Conservation (phyloP, 176 grass and related monocot species). For the Secale cereale region DNA sequence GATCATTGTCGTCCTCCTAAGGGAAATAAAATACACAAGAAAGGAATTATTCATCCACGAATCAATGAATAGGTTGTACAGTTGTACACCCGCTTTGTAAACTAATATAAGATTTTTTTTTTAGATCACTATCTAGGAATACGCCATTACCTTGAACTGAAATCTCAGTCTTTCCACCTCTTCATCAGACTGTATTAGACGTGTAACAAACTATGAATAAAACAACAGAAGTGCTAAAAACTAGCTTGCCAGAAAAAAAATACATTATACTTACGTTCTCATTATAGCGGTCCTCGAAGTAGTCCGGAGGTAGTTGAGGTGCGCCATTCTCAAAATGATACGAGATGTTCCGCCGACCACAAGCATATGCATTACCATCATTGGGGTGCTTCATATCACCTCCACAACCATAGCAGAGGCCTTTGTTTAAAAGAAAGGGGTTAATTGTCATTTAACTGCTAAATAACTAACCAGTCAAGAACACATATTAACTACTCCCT, state of each 20-base stretch:
- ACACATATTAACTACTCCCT: neutral
- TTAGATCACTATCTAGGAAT: no score
- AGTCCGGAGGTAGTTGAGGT: no score
- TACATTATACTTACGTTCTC: neutral
- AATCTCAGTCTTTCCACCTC: conserved; percentile 1
- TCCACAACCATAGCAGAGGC: neutral
- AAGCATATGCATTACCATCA: neutral
- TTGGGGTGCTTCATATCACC: neutral
- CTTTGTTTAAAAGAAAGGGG: neutral
- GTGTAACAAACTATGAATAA: neutral
- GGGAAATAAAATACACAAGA: neutral
- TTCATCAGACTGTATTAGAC: neutral
- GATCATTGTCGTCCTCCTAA: neutral
- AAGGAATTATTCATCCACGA: neutral
- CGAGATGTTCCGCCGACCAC: neutral
- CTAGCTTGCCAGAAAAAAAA: neutral
- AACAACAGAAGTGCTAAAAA: neutral
- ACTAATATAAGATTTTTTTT: no score
- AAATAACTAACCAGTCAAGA: neutral
- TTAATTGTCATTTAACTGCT: neutral
- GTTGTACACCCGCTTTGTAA: no score
- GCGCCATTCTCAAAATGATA: no score
- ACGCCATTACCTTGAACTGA: neutral
- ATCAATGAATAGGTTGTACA: neutral
- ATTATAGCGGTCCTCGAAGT: no score